Percentiles rank a stretch among this genome's conserved stretches.
Evolutionary conservation across 176 grass and related monocot species (phyloP).

Genomic region (Urochloa ruziziensis): DNA sequence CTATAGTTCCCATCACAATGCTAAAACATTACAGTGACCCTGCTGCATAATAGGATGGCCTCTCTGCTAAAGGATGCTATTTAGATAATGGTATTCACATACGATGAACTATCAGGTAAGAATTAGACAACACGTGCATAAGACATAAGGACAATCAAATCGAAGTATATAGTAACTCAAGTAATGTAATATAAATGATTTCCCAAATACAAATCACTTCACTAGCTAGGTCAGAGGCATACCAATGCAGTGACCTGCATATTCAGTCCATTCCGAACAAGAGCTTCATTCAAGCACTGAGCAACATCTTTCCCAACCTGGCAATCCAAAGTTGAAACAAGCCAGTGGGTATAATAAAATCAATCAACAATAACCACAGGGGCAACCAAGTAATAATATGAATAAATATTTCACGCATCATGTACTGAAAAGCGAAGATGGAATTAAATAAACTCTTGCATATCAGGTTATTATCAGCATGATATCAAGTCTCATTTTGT

Average conservation of each 20-base stretch:
- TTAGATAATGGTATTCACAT: neutral
- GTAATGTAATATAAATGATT: neutral
- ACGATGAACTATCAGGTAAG: neutral
- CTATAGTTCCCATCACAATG: neutral
- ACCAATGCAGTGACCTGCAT: constrained; percentile 81
- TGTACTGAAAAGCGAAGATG: neutral
- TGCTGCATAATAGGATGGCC: neutral
- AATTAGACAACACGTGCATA: neutral
- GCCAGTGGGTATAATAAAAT: neutral
- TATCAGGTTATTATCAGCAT: neutral
- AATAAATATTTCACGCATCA: neutral
- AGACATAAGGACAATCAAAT: neutral
- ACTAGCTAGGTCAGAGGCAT: constrained; percentile 17
- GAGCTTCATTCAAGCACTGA: constrained; percentile 76
- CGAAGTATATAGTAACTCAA: neutral
- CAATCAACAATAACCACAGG: neutral
- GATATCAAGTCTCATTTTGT: neutral
- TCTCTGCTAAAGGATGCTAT: neutral
- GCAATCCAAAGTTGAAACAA: constrained; percentile 29
- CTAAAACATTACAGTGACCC: neutral
- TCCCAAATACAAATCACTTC: neutral
- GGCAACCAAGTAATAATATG: neutral
- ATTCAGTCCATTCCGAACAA: constrained; percentile 67
- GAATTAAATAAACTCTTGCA: neutral
- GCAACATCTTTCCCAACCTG: constrained; percentile 79